Conservation (phyloP, 164 flowering plant genomes). For the Tetracentron sinense region DNA sequence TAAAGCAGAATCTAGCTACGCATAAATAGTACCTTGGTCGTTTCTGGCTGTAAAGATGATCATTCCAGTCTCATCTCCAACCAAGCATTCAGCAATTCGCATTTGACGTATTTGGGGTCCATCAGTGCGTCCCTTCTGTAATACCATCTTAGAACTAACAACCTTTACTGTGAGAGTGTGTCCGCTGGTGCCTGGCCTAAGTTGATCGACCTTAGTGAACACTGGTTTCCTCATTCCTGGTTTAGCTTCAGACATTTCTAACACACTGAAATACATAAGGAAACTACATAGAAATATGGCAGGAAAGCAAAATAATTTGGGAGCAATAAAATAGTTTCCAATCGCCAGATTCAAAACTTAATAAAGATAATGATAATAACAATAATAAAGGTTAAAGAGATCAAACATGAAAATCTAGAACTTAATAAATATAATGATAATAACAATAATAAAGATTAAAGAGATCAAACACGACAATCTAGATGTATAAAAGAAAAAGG, state of each 20-base stretch:
- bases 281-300: background rate
- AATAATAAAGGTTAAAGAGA: too few species aligned
- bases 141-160: slow-evolving; percentile 43
- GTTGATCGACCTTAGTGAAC: slow-evolving; percentile 52
- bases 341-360: background rate
- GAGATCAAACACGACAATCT: too few species aligned
- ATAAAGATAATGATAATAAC: too few species aligned
- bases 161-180: slow-evolving; percentile 53
- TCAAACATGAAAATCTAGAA: too few species aligned
- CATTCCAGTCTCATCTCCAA: slow-evolving; percentile 62
- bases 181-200: slow-evolving; percentile 56
- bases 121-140: slow-evolving; percentile 52
- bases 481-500: too few species aligned
- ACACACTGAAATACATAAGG: background rate
- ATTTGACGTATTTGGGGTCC: slow-evolving; percentile 49
- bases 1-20: too few species aligned
- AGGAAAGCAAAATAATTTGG: too few species aligned
- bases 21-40: slow-evolving; percentile 54
- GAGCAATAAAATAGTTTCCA: too few species aligned
- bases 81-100: slow-evolving; percentile 57
- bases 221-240: slow-evolving; percentile 54
- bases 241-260: slow-evolving; percentile 49
- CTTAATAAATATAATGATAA: too few species aligned
- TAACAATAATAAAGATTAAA: too few species aligned
- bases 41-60: slow-evolving; percentile 59